Percentiles rank a stretch among this genome's conserved stretches.
These are phyloP conservation scores for Betula pendula DNA, from an alignment of 306 rosid genomes.

Conservation along the genomic window DNA sequence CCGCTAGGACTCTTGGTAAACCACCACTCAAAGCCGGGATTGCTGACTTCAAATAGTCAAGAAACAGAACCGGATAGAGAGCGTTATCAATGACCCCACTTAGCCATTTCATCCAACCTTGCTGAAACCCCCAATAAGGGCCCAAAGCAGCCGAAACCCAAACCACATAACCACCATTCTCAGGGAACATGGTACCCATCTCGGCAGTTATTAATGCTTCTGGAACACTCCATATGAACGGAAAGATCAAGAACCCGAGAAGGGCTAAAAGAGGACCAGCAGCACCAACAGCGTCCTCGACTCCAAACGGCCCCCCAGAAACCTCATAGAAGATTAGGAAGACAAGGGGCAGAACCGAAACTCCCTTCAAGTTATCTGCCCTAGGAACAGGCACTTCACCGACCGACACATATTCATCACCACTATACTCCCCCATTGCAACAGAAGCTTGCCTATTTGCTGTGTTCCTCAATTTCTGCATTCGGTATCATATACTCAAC, in stretches of 20 bases:
- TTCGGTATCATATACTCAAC: constrained; percentile 10
- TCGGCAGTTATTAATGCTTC: constrained; percentile 93
- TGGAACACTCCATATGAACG: constrained; percentile 90
- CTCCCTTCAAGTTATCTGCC: constrained; percentile 46
- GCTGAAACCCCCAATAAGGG: constrained; percentile 94
- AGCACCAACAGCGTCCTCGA: constrained; percentile 81
- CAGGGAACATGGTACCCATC: constrained; percentile 97
- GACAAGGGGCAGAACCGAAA: constrained; percentile 77
- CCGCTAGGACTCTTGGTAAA: constrained; percentile 54
- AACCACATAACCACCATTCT: constrained; percentile 85
- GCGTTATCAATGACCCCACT: constrained; percentile 97
- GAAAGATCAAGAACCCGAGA: constrained; percentile 74
- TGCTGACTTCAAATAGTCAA: constrained; percentile 74
- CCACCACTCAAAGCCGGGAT: constrained; percentile 74
- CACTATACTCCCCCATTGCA: constrained; percentile 54
- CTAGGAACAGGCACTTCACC: constrained; percentile 50
- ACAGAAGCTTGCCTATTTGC: constrained; percentile 40
- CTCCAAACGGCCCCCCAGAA: constrained; percentile 93
- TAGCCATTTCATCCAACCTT: constrained; percentile 98
- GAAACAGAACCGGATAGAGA: constrained; percentile 79
- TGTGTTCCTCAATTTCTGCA: constrained; percentile 61
- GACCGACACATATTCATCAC: constrained; percentile 42
- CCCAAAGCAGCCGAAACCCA: constrained; percentile 94
- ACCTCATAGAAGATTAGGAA: constrained; percentile 96
- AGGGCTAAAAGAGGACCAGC: constrained; percentile 93